Evolutionary conservation across 2,329 filamentous ascomycete species (phyloP).

Genomic region (Cercospora nicotianae): DNA sequence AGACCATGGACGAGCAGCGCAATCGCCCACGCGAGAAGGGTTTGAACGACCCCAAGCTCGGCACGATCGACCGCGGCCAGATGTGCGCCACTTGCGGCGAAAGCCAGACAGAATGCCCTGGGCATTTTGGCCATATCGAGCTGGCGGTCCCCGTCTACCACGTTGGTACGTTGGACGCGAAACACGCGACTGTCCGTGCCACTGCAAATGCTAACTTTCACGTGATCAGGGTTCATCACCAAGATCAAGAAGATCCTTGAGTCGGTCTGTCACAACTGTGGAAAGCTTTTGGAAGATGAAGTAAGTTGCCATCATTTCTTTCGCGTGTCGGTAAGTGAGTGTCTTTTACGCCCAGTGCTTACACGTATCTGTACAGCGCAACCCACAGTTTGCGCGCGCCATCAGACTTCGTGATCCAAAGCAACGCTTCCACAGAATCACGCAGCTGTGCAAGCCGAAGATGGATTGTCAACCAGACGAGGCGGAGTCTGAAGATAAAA

Average conservation of each 20-base stretch:
- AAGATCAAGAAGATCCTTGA: constrained; percentile 99
- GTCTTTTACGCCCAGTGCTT: constrained; percentile 44
- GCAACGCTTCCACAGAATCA: constrained; percentile 87
- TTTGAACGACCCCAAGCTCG: constrained; percentile 91
- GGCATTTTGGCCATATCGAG: constrained; percentile 98
- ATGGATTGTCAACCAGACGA: constrained; percentile 82
- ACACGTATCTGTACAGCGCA: constrained; percentile 62
- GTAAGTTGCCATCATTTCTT: constrained; percentile 68
- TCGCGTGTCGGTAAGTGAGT: constrained; percentile 18
- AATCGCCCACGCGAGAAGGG: constrained; percentile 87
- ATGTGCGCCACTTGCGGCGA: constrained; percentile 96
- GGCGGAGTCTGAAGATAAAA: constrained; percentile 66
- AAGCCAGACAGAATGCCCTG: constrained; percentile 92
- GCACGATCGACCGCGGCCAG: constrained; percentile 92
- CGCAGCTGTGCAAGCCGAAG: constrained; percentile 88
- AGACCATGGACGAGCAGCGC: constrained; percentile 97
- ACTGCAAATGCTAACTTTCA: constrained; percentile 19
- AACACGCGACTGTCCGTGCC: not conserved
- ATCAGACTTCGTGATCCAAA: constrained; percentile 88
- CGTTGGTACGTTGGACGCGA: constrained; percentile 55
- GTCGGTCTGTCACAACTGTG: constrained; percentile 98
- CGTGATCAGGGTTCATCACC: constrained; percentile 78
- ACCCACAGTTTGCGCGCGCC: constrained; percentile 79
- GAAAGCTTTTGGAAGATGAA: constrained; percentile 95
- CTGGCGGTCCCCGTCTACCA: constrained; percentile 95